These are phyloP conservation scores for Rhynchosporium secalis DNA, from an alignment of 2,329 filamentous ascomycete genomes.

Conservation along the genomic window DNA sequence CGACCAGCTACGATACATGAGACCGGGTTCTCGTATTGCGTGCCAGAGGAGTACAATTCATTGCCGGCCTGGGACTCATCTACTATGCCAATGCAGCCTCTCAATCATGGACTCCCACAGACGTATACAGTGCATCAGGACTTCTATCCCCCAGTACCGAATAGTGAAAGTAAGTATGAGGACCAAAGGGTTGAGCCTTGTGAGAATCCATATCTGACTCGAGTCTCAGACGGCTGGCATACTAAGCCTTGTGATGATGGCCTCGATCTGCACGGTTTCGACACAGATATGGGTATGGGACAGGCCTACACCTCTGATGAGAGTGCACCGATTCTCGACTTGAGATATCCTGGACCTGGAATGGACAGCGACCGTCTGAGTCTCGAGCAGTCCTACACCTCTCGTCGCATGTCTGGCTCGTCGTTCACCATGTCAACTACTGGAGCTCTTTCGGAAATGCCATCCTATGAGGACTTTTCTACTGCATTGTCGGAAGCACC, in stretches of 20 bases:
- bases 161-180: slow-evolving; percentile 50
- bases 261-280: slow-evolving; percentile 55
- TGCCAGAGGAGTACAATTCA: slow-evolving; percentile 53
- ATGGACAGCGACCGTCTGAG: slow-evolving; percentile 53
- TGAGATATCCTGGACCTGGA: slow-evolving; percentile 51
- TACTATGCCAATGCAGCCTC: slow-evolving; percentile 47
- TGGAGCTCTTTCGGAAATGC: slow-evolving; percentile 64
- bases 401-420: slow-evolving; percentile 68
- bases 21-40: slow-evolving; percentile 57
- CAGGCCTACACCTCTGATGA: slow-evolving; percentile 65
- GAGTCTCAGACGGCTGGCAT: slow-evolving; percentile 48
- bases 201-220: slow-evolving; percentile 30
- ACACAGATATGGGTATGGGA: slow-evolving; percentile 59
- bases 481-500: slow-evolving; percentile 65
- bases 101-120: slow-evolving; percentile 50
- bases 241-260: slow-evolving; percentile 59
- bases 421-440: slow-evolving; percentile 72
- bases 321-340: slow-evolving; percentile 60
- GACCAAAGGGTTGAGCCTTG: slow-evolving; percentile 25
- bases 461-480: slow-evolving; percentile 71
- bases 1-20: slow-evolving; percentile 62
- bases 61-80: slow-evolving; percentile 60
- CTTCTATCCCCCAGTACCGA: slow-evolving; percentile 52
- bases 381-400: slow-evolving; percentile 54
- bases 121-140: slow-evolving; percentile 60